Evolutionary conservation across 805 yeast genomes (phyloP).

Genomic region (Danielia oregonensis): DNA sequence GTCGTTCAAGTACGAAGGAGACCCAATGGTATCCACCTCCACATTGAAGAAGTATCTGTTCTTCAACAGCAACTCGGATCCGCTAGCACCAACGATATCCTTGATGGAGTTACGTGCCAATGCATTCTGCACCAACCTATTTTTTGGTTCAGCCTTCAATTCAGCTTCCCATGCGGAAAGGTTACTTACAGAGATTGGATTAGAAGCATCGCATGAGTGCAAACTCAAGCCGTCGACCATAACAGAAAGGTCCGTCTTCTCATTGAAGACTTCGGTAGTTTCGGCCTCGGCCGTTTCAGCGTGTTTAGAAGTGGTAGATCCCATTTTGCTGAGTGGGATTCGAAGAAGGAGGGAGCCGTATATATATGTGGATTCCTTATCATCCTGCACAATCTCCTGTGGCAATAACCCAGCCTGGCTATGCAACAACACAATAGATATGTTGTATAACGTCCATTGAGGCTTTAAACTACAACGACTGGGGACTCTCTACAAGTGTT

Average conservation of each 20-base stretch:
- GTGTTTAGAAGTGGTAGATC: constrained; percentile 1
- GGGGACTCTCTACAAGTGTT: too few relatives aligned
- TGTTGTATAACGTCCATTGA: too few relatives aligned
- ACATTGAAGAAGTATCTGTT: constrained; percentile 35
- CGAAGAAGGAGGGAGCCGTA: too few relatives aligned
- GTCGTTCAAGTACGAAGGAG: constrained; percentile 40
- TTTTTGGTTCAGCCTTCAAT: constrained; percentile 45
- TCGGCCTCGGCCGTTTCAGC: neutral
- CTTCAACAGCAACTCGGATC: constrained; percentile 12
- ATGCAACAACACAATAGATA: too few relatives aligned
- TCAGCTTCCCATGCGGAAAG: constrained; percentile 45
- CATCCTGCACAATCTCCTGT: too few relatives aligned
- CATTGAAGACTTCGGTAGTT: constrained; percentile 1
- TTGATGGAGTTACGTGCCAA: constrained; percentile 46
- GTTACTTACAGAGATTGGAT: constrained; percentile 15
- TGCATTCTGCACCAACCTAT: constrained; percentile 51
- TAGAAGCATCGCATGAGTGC: constrained; percentile 1
- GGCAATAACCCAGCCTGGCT: too few relatives aligned
- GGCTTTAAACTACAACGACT: too few relatives aligned
- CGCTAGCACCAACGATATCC: constrained; percentile 37
- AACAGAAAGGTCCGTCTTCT: neutral
- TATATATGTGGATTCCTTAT: too few relatives aligned
- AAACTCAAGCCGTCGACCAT: constrained; percentile 4
- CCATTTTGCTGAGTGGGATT: too few relatives aligned
- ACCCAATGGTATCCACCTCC: constrained; percentile 33